Conservation (phyloP, 495 filamentous ascomycete species). For the Neurospora sp. region DNA sequence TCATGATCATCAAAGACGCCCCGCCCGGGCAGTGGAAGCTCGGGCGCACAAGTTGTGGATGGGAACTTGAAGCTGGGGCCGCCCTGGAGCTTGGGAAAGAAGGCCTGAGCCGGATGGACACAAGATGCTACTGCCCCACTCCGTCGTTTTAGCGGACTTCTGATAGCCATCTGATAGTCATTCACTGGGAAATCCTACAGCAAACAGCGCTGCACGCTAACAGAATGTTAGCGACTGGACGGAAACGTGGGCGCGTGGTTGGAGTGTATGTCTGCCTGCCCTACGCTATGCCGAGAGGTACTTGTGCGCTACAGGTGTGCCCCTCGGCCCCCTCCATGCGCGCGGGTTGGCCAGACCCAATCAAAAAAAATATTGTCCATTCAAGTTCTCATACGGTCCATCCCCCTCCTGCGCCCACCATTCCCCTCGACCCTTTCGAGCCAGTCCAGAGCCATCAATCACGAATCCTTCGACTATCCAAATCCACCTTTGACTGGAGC, state of each 20-base stretch:
- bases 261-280: not conserved
- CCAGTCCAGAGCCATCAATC: not conserved
- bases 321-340: slow-evolving; percentile 10
- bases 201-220: not conserved
- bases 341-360: slow-evolving; percentile 8
- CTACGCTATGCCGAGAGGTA: not conserved
- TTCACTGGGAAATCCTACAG: not conserved
- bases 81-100: slow-evolving; percentile 7
- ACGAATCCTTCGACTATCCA: not conserved
- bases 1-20: not conserved
- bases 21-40: not conserved
- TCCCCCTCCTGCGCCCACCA: slow-evolving; percentile 2
- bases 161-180: not conserved
- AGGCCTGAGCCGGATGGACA: slow-evolving; percentile 2
- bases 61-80: not conserved
- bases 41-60: not conserved
- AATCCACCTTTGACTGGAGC: not conserved
- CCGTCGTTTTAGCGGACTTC: not conserved
- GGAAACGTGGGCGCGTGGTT: not conserved
- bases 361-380: slow-evolving; percentile 17
- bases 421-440: not conserved
- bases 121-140: not conserved
- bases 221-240: not conserved
- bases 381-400: slow-evolving; percentile 3
- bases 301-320: not conserved